Evolutionary conservation across 2,329 filamentous ascomycete genomes (phyloP), one percentile per base, ranked within the genome.

Genomic region (Aspergillus fischeri): DNA sequence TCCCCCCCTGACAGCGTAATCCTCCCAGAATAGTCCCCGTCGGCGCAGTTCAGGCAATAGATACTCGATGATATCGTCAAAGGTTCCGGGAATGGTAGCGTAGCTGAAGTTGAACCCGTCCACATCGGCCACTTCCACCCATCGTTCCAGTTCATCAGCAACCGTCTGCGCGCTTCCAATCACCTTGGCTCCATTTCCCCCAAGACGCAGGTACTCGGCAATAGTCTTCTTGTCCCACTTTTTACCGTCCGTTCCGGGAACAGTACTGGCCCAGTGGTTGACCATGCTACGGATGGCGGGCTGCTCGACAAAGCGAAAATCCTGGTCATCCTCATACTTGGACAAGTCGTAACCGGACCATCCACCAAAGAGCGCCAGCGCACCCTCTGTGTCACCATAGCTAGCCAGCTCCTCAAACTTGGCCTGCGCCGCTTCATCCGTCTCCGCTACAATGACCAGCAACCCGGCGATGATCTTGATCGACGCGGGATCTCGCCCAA

Each of bases 331-430:
- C 0, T 67, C 65, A 52, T 74, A 78, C 0, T 67, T 68, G 2
- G 72, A 73, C 1, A 80, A 65, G 61, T 80, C 78, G 4, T 75
- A 77, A 0, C 78, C 78, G 1, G 74, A 74, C 78, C 78, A 80
- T 0, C 78, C 78, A 2, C 78, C 78, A 56, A 80, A 80, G 0
- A 80, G 64, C 3, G 77, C 73, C 20, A 77, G 70, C 0, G 76
- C 74, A 0, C 78, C 78, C 56, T 80, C 77, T 0, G 70, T 66
- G 54, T 80, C 77, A 1, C 73, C 77, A 49, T 78, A 80, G n/a
- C 68, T 65, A 28, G 75, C 66, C 24, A 77, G 62, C 29, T 78
- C 70, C 9, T 76, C 67, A 29, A 76, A 76, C 59, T 79, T 79
- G 7, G 70, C 70, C 47, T 75, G 68, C 0, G 78, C 78, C 21